Percentiles rank a stretch among this genome's conserved stretches.
Conservation (phyloP, 2,329 filamentous ascomycete species). For the Mycosphaerella sp. region DNA sequence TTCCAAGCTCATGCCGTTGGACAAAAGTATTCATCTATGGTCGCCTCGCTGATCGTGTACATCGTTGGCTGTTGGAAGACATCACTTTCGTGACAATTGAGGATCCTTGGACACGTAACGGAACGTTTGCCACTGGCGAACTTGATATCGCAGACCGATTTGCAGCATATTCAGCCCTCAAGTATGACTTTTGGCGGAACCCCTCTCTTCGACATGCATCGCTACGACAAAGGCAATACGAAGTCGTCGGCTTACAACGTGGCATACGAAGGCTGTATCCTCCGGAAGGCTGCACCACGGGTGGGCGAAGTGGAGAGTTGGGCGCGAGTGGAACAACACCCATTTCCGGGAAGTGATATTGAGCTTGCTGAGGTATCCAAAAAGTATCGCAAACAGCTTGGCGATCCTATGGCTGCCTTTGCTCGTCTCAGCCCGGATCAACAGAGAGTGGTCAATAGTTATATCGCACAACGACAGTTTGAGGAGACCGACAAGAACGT, state of each 20-base stretch:
- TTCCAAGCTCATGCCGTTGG: too few species aligned
- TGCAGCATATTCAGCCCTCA: too few species aligned
- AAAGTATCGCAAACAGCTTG: conserved; percentile 6
- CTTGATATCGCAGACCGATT: too few species aligned
- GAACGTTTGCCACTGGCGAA: too few species aligned
- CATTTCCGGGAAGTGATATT: conserved; percentile 3
- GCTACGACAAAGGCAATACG: conserved; percentile 1
- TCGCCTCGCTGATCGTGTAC: too few species aligned
- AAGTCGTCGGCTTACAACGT: neutral
- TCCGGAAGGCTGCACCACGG: conserved; percentile 3
- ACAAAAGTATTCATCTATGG: too few species aligned
- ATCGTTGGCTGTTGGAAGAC: too few species aligned
- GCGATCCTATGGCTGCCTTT: conserved; percentile 5
- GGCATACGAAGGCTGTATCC: conserved; percentile 3
- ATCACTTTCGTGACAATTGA: too few species aligned
- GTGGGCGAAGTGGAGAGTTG: conserved; percentile 2
- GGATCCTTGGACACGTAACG: too few species aligned
- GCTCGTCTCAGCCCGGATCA: conserved; percentile 2
- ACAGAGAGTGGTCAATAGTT: conserved; percentile 4
- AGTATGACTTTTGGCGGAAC: neutral
- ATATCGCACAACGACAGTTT: conserved; percentile 1
- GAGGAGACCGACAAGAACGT: conserved; percentile 9
- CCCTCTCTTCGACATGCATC: neutral
- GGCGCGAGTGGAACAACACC: neutral
- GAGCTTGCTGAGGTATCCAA: conserved; percentile 7